Conservation (phyloP, 257 asterid genomes). For the Voacanga thouarsii region DNA sequence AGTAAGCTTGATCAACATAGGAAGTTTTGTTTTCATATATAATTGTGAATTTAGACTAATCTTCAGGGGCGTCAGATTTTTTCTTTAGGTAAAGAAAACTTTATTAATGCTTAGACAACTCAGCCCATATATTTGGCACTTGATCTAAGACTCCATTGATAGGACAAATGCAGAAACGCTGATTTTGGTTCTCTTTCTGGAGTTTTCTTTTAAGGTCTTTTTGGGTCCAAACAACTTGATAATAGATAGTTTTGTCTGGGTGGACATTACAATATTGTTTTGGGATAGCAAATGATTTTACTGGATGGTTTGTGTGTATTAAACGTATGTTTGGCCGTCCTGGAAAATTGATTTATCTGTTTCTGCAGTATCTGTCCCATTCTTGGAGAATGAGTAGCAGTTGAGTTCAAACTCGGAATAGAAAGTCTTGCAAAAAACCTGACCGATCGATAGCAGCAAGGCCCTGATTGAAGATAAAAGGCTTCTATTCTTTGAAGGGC, state of each 20-base stretch:
- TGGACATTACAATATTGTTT: not conserved
- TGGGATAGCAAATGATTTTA: not conserved
- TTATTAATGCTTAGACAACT: not conserved
- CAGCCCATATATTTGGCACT: not conserved
- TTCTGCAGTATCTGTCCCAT: not conserved
- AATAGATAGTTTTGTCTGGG: not conserved
- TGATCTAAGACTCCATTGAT: not conserved
- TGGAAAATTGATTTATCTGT: not conserved
- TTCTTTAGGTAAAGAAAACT: not conserved
- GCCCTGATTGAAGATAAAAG: not conserved
- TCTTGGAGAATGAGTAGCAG: not conserved
- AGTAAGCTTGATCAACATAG: not conserved
- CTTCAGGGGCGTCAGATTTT: not conserved
- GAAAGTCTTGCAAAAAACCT: no score
- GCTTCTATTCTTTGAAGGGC: not conserved
- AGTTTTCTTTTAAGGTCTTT: not conserved
- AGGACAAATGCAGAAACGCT: not conserved
- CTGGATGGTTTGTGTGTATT: no score
- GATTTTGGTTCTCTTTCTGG: not conserved
- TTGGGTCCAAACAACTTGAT: not conserved
- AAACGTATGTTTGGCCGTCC: conserved; percentile 8
- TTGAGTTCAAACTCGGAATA: not conserved
- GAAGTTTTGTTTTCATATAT: not conserved
- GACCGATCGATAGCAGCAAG: not conserved
- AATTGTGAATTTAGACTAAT: not conserved